Evolutionary conservation across 768 basidiomycete genomes (phyloP).

Genomic region (Tephrocybe sp.): DNA sequence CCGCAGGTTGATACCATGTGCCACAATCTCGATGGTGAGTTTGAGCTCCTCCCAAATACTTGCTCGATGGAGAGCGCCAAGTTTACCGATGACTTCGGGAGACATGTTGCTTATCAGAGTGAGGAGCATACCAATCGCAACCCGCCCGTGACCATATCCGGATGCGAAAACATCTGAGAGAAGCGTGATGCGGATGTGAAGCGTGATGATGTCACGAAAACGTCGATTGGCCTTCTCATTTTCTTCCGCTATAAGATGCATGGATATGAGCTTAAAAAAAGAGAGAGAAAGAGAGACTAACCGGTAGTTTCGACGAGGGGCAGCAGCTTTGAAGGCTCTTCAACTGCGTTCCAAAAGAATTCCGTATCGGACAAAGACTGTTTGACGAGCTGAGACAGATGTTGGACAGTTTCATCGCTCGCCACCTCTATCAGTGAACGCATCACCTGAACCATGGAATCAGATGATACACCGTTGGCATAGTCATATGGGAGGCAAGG

Average conservation of each 20-base stretch:
- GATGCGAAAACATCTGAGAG: conserved; percentile 89
- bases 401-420: conserved; percentile 70
- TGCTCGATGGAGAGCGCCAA: conserved; percentile 81
- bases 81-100: conserved; percentile 61
- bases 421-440: conserved; percentile 87
- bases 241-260: conserved; percentile 39
- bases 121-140: conserved; percentile 72
- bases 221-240: conserved; percentile 51
- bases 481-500: conserved; percentile 91
- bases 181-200: conserved; percentile 79
- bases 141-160: conserved; percentile 78
- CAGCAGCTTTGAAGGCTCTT: conserved; percentile 62
- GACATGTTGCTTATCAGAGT: conserved; percentile 67
- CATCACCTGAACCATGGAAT: conserved; percentile 86
- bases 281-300: conserved; percentile 24
- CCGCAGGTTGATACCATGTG: conserved; percentile 53
- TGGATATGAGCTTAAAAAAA: conserved; percentile 6
- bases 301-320: conserved; percentile 56
- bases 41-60: conserved; percentile 87
- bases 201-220: conserved; percentile 72
- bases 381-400: conserved; percentile 70
- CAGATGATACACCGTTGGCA: conserved; percentile 79
- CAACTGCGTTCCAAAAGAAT: conserved; percentile 63
- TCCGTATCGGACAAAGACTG: conserved; percentile 68
- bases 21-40: conserved; percentile 59